A percentile compares a stretch with the other conserved stretches of the same genome.
These are phyloP conservation scores for Penicillium sp. DNA, from an alignment of 2,329 filamentous ascomycete genomes.

Conservation along the genomic window DNA sequence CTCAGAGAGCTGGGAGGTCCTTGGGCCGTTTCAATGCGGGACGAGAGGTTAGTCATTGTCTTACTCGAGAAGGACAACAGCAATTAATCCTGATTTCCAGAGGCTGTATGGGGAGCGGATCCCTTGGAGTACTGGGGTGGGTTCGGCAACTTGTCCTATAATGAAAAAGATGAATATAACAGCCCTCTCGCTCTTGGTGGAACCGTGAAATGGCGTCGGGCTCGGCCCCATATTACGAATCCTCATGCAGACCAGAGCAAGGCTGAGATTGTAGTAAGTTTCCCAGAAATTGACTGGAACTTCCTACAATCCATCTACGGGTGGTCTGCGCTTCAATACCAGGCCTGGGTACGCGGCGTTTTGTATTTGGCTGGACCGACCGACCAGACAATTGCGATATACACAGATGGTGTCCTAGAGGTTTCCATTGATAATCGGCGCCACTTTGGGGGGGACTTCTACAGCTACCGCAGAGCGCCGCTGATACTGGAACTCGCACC, in stretches of 20 bases:
- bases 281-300: slow-evolving; percentile 59
- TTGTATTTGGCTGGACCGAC: slow-evolving; percentile 45
- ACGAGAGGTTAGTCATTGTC: slow-evolving; percentile 56
- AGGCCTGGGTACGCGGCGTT: slow-evolving; percentile 61
- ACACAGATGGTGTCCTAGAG: slow-evolving; percentile 57
- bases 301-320: slow-evolving; percentile 61
- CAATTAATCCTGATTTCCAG: slow-evolving; percentile 36
- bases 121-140: slow-evolving; percentile 60
- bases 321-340: slow-evolving; percentile 64
- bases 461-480: slow-evolving; percentile 56
- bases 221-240: slow-evolving; percentile 38
- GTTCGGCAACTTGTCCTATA: slow-evolving; percentile 53
- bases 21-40: slow-evolving; percentile 64
- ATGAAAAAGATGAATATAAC: slow-evolving; percentile 48
- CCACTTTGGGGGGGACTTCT: slow-evolving; percentile 64
- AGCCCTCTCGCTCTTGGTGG: slow-evolving; percentile 59
- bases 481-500: slow-evolving; percentile 55
- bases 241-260: slow-evolving; percentile 35
- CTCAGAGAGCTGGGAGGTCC: slow-evolving; percentile 53
- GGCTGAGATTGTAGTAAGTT: slow-evolving; percentile 51
- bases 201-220: slow-evolving; percentile 53
- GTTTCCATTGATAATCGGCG: slow-evolving; percentile 57
- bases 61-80: background rate
- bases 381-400: slow-evolving; percentile 45
- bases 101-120: slow-evolving; percentile 64